A percentile compares a stretch with the other conserved stretches of the same genome.
Evolutionary conservation across 1,284 basidiomycete species (phyloP).

Genomic region (Pseudozyma thailandica): DNA sequence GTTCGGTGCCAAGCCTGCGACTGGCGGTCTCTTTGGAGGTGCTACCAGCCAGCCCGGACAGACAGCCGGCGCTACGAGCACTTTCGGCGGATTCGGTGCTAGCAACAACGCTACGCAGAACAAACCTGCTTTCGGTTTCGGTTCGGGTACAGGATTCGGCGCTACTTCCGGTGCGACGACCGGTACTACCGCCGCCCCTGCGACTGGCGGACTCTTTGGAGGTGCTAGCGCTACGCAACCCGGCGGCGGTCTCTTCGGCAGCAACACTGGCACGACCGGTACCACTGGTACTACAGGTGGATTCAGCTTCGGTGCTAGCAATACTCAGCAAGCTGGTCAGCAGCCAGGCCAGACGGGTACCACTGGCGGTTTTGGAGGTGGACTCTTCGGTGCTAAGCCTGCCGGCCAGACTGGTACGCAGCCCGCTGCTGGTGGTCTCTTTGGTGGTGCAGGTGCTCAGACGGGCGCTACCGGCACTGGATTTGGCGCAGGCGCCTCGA

Average conservation of each 20-base stretch:
- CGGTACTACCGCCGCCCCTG: constrained; percentile 46
- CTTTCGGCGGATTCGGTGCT: constrained; percentile 60
- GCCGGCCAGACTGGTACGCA: constrained; percentile 48
- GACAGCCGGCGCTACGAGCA: constrained; percentile 49
- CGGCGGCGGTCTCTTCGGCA: constrained; percentile 51
- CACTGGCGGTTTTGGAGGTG: constrained; percentile 54
- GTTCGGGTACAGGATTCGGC: constrained; percentile 48
- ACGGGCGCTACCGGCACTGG: constrained; percentile 57
- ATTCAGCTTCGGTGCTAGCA: constrained; percentile 50
- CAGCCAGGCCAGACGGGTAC: constrained; percentile 41
- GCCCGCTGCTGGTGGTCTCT: constrained; percentile 67
- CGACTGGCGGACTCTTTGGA: constrained; percentile 70
- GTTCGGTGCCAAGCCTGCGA: constrained; percentile 55
- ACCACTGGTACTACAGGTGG: constrained; percentile 40
- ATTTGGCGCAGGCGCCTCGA: constrained; percentile 35
- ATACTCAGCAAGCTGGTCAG: constrained; percentile 36
- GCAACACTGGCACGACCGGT: constrained; percentile 18
- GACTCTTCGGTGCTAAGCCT: constrained; percentile 64
- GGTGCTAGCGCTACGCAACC: constrained; percentile 52
- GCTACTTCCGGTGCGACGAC: constrained; percentile 34
- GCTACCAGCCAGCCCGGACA: constrained; percentile 46
- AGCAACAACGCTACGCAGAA: constrained; percentile 41
- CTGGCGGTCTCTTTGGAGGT: constrained; percentile 72
- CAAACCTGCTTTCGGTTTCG: constrained; percentile 65
- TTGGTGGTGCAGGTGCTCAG: constrained; percentile 52